Evolutionary conservation across 306 rosid genomes (phyloP).

Genomic region (Styphnolobium japonicum): DNA sequence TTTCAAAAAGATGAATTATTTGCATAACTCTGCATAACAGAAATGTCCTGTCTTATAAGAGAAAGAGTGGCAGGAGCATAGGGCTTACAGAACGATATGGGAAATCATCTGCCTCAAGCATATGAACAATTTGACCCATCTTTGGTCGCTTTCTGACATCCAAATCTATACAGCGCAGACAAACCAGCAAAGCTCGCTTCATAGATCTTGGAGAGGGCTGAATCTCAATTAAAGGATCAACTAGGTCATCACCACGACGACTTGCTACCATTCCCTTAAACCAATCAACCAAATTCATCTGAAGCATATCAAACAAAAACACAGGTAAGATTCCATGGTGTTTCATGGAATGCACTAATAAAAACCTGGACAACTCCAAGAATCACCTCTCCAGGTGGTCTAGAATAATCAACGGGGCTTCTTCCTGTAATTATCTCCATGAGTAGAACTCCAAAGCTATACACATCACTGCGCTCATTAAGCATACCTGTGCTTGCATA

Average conservation of each 20-base stretch:
- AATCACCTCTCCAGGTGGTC: slow-evolving; percentile 88
- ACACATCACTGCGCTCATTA: slow-evolving; percentile 89
- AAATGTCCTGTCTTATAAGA: not conserved
- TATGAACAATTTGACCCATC: slow-evolving; percentile 97
- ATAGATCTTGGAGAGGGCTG: slow-evolving; percentile 74
- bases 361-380: not conserved
- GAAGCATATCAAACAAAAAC: slow-evolving; percentile 25
- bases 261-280: slow-evolving; percentile 87
- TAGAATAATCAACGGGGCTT: slow-evolving; percentile 89
- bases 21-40: not conserved
- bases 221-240: slow-evolving; percentile 75
- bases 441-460: slow-evolving; percentile 89
- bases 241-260: slow-evolving; percentile 81
- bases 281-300: slow-evolving; percentile 99
- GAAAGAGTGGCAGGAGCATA: not conserved
- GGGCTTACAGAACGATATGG: slow-evolving; percentile 81
- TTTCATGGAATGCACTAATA: not conserved
- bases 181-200: slow-evolving; percentile 79
- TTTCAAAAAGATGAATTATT: not conserved
- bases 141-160: slow-evolving; percentile 88
- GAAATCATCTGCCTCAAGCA: slow-evolving; percentile 96
- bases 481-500: slow-evolving; percentile 98
- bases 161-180: slow-evolving; percentile 88
- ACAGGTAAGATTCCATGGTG: not conserved
- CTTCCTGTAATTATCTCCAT: slow-evolving; percentile 99